Percentiles rank a stretch among this genome's conserved stretches.
Evolutionary conservation across 2,329 filamentous ascomycete genomes (phyloP).

Genomic region (Hymenoscyphus salicellus): DNA sequence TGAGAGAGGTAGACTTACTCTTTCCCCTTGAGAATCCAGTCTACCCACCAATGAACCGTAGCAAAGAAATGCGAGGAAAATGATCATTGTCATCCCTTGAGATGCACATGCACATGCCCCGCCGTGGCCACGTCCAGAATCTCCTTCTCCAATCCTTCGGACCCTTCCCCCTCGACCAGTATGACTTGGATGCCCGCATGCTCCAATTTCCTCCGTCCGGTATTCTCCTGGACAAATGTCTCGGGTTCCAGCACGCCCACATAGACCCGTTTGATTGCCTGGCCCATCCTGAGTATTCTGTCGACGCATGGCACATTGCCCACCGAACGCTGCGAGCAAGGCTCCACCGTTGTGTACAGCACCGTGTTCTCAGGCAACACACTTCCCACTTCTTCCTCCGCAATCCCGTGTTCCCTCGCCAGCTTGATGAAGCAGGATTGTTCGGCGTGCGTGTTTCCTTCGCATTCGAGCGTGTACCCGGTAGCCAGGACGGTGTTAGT

Average conservation of each 20-base stretch:
- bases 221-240: slow-evolving; percentile 82
- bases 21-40: not conserved
- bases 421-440: slow-evolving; percentile 85
- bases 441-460: slow-evolving; percentile 94
- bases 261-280: slow-evolving; percentile 68
- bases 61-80: not conserved
- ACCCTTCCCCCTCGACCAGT: slow-evolving; percentile 66
- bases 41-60: not conserved
- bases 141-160: slow-evolving; percentile 74
- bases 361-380: slow-evolving; percentile 53
- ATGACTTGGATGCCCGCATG: slow-evolving; percentile 71
- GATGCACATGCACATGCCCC: slow-evolving; percentile 54
- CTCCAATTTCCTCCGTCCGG: slow-evolving; percentile 67
- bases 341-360: slow-evolving; percentile 91
- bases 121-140: slow-evolving; percentile 81
- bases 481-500: slow-evolving; percentile 65
- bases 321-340: slow-evolving; percentile 70
- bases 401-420: slow-evolving; percentile 44
- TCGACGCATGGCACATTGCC: slow-evolving; percentile 77
- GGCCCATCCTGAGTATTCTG: slow-evolving; percentile 61
- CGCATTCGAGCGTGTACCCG: slow-evolving; percentile 86
- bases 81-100: not conserved
- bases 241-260: slow-evolving; percentile 86
- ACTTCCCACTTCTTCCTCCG: slow-evolving; percentile 54
- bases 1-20: too few species aligned